Evolutionary conservation across 1,139 yeast species (phyloP).

Genomic region (Nakaseomyces sp.): DNA sequence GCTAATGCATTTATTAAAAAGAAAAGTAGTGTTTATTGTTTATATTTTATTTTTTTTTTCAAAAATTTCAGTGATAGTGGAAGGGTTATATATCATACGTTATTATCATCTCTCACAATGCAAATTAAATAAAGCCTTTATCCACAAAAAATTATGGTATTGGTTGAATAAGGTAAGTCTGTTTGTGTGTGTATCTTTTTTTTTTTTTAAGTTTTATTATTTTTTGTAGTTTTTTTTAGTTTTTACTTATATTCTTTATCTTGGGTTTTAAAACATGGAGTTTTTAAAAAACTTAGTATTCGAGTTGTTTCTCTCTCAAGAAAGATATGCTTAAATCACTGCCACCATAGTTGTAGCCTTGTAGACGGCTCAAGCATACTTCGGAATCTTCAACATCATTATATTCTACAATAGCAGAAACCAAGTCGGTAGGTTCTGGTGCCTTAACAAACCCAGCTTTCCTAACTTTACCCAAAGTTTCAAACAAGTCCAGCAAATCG

Average conservation of each 20-base stretch:
- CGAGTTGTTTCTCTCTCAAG: constrained; percentile 10
- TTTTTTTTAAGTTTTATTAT: no score
- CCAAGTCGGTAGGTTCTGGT: constrained; percentile 41
- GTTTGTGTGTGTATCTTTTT: no score
- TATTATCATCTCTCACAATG: neutral
- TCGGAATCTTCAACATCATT: constrained; percentile 63
- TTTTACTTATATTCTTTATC: neutral
- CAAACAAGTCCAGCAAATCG: constrained; percentile 76
- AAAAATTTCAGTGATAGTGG: neutral
- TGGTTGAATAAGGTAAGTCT: neutral
- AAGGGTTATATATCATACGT: neutral
- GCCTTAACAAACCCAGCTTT: constrained; percentile 37
- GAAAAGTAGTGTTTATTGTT: neutral
- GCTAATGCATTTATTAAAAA: neutral
- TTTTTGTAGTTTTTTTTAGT: neutral
- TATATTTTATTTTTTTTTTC: no score
- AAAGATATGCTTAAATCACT: constrained; percentile 59
- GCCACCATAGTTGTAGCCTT: constrained; percentile 79
- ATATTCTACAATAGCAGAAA: constrained; percentile 75
- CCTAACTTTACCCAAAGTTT: constrained; percentile 66
- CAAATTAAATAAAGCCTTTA: neutral
- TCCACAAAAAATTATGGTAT: neutral
- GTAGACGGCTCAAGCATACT: constrained; percentile 61
- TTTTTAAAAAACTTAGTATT: neutral
- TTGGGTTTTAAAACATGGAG: no score